Percentiles rank a stretch among this genome's conserved stretches.
Evolutionary conservation across 2,329 filamentous ascomycete species (phyloP).

Genomic region (Dothiorella sarmentorum): DNA sequence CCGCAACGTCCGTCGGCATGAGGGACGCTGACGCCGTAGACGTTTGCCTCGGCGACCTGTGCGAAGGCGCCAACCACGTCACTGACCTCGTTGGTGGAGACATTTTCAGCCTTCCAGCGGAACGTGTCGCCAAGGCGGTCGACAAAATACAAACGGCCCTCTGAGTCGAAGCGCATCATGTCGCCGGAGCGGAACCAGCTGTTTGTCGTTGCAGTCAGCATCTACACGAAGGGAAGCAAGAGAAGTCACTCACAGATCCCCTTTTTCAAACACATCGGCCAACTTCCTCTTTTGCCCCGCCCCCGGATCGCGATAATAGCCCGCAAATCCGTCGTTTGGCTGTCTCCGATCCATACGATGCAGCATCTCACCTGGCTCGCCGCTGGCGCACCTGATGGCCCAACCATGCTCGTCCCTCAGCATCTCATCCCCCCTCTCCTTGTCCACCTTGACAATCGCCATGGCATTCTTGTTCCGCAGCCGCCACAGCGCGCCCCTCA

Average conservation of each 20-base stretch:
- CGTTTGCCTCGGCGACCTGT: conserved; percentile 47
- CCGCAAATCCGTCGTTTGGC: conserved; percentile 23
- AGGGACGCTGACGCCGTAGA: conserved; percentile 48
- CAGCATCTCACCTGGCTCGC: conserved; percentile 37
- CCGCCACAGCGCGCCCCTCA: conserved; percentile 36
- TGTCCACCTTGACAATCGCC: conserved; percentile 36
- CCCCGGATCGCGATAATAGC: conserved; percentile 35
- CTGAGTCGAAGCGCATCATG: conserved; percentile 42
- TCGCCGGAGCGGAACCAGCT: conserved; percentile 49
- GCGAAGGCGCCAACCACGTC: conserved; percentile 45
- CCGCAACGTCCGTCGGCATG: conserved; percentile 51
- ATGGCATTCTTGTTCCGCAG: conserved; percentile 28
- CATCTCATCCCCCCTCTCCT: conserved; percentile 30
- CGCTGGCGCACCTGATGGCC: conserved; percentile 29
- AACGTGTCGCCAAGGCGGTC: conserved; percentile 49
- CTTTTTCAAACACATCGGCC: conserved; percentile 36
- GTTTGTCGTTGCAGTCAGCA: not conserved
- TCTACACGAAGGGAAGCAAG: too few species aligned
- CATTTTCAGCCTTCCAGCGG: conserved; percentile 51
- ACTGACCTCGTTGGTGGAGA: conserved; percentile 47
- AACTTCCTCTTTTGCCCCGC: conserved; percentile 33
- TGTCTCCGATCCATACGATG: conserved; percentile 30
- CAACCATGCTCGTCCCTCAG: conserved; percentile 35
- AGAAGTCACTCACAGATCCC: conserved; percentile 33
- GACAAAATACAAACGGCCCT: conserved; percentile 50